Base-by-base conservation (phyloP, 2,329 filamentous ascomycete species). In the Diatrype stigma region DNA sequence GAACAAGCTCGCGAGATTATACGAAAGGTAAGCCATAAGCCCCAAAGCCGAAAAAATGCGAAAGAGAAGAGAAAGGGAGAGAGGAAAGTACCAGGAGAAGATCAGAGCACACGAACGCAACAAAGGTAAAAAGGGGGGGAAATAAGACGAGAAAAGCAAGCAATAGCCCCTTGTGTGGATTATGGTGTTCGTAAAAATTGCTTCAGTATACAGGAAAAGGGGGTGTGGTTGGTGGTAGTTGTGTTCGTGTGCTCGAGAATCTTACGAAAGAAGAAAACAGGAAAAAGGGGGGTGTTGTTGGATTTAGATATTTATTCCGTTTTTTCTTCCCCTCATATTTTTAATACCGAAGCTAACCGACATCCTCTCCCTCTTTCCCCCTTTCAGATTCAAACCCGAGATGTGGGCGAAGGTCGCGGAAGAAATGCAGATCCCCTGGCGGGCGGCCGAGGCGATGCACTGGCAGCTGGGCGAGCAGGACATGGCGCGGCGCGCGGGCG, bases 321-420 rank as follows among this genome's bases (percentile, higher is more conserved):
- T n/a, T n/a, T n/a, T n/a, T n/a, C n/a, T n/a, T n/a, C n/a, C n/a
- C n/a, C n/a, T n/a, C n/a, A n/a, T n/a, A n/a, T n/a, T n/a, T n/a
- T n/a, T n/a, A 30, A 30, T 5, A 30, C 26, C 26, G 26, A 44
- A 14, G 11, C 12, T 44, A 12, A 28, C 40, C 19, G 22, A 26
- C 11, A 17, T 14, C 14, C n/a, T 12, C 11, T 23, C 6, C 14
- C n/a, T 12, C 11, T 23, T n/a, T 23, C 40, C 40, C 11, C 16
- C 16, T 23, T 16, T 11, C 67, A 97, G 93, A 70, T 96, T 96
- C 77, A 96, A 96, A 71, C 84, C 89, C 56, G 91, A 97, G 66
- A 97, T 97, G 90, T 99, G 93, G 93, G 85, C 89, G 53, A 94
- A 93, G 64, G 89, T 97, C 21, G 91, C 92, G 40, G 90, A 94